Evolutionary conservation across 768 basidiomycete species (phyloP).

Genomic region (Lactarius evosmus): DNA sequence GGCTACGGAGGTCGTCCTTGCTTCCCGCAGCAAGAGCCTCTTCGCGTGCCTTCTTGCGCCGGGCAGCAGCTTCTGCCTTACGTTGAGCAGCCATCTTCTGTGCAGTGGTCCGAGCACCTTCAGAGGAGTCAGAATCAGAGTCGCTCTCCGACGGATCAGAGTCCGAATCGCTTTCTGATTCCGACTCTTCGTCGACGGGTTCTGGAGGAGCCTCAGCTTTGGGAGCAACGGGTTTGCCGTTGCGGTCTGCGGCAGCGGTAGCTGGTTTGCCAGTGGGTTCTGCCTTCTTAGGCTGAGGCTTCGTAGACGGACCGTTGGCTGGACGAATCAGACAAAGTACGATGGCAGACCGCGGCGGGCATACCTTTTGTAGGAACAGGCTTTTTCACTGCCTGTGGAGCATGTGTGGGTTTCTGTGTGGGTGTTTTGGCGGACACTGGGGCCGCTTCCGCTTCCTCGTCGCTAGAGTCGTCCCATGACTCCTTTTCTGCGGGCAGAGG

Average conservation of each 20-base stretch:
- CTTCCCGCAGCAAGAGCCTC: conserved; percentile 81
- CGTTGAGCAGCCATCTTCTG: conserved; percentile 66
- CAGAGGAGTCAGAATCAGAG: conserved; percentile 47
- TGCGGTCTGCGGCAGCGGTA: conserved; percentile 28
- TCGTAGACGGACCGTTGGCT: conserved; percentile 20
- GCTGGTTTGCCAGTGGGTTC: conserved; percentile 14
- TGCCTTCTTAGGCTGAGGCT: conserved; percentile 1
- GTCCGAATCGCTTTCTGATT: conserved; percentile 40
- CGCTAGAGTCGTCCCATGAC: conserved; percentile 50
- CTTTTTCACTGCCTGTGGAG: conserved; percentile 2
- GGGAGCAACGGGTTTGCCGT: conserved; percentile 30
- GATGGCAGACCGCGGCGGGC: not conserved
- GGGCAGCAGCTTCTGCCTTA: conserved; percentile 82
- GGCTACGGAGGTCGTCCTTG: conserved; percentile 89
- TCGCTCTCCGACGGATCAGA: conserved; percentile 38
- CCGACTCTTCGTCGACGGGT: conserved; percentile 40
- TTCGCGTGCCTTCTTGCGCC: conserved; percentile 74
- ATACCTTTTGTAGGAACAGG: conserved; percentile 16
- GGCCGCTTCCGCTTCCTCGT: conserved; percentile 39
- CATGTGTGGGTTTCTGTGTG: conserved; percentile 4
- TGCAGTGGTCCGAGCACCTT: conserved; percentile 63
- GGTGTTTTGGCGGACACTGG: conserved; percentile 9
- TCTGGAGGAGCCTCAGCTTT: conserved; percentile 15
- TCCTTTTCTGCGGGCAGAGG: conserved; percentile 27
- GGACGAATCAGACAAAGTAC: not conserved